Evolutionary conservation across 192 early-diverging fungal species (phyloP).

Genomic region (Rhizoclosmatium sp.): DNA sequence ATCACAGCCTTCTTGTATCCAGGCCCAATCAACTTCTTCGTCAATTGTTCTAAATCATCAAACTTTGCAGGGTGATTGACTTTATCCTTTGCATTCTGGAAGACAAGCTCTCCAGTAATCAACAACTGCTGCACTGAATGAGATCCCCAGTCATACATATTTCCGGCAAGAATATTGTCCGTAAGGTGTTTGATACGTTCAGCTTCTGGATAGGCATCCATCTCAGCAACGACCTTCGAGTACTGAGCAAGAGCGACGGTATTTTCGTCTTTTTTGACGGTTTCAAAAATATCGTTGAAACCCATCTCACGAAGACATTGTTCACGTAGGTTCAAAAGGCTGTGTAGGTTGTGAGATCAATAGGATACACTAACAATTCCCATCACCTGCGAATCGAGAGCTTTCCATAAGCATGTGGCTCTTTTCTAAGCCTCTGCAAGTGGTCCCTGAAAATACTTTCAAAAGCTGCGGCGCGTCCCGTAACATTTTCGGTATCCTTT

Average conservation of each 20-base stretch:
- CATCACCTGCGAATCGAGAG: constrained; percentile 67
- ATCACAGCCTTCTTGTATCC: constrained; percentile 69
- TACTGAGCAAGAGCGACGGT: constrained; percentile 64
- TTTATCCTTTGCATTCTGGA: constrained; percentile 59
- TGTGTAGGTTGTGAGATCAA: constrained; percentile 21
- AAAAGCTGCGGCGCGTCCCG: constrained; percentile 54
- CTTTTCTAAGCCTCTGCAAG: constrained; percentile 64
- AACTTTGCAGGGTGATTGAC: constrained; percentile 54
- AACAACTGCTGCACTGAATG: constrained; percentile 66
- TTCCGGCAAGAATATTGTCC: constrained; percentile 76
- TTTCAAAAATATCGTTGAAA: constrained; percentile 77
- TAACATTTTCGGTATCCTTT: constrained; percentile 23
- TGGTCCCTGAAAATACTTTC: constrained; percentile 74
- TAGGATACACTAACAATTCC: constrained; percentile 10
- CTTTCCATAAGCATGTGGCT: constrained; percentile 77
- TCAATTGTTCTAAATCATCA: constrained; percentile 57
- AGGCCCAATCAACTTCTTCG: constrained; percentile 35
- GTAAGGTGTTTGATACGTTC: constrained; percentile 57
- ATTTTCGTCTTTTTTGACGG: constrained; percentile 75
- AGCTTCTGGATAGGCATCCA: constrained; percentile 56
- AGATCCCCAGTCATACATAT: constrained; percentile 89
- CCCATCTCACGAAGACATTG: constrained; percentile 85
- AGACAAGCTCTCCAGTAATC: constrained; percentile 63
- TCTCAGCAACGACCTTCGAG: constrained; percentile 49
- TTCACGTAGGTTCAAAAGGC: constrained; percentile 77